A percentile compares a stretch with the other conserved stretches of the same genome.
These are phyloP conservation scores for Rhizomucor pusillus DNA, from an alignment of 371 early-diverging fungal genomes.

Conservation along the genomic window DNA sequence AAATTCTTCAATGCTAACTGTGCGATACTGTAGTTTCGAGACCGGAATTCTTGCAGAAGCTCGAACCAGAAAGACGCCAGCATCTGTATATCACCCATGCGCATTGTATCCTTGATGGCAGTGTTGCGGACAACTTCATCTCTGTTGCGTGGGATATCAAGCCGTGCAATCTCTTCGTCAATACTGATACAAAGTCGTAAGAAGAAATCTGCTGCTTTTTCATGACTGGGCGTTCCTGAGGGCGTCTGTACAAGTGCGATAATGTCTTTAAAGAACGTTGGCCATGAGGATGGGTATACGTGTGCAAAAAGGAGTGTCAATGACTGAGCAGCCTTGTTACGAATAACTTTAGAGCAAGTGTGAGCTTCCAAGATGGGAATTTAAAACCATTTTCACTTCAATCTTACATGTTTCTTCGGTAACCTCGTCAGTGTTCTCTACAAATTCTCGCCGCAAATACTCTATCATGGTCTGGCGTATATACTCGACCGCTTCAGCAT, in stretches of 20 bases:
- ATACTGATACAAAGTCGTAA: constrained; percentile 78
- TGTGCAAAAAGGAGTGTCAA: constrained; percentile 81
- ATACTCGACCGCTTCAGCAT: constrained; percentile 52
- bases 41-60: constrained; percentile 55
- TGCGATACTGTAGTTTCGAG: constrained; percentile 54
- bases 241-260: constrained; percentile 61
- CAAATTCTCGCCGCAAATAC: constrained; percentile 64
- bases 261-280: constrained; percentile 84
- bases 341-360: constrained; percentile 51
- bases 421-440: constrained; percentile 43
- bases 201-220: constrained; percentile 75
- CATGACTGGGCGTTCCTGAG: constrained; percentile 37
- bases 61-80: constrained; percentile 82
- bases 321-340: constrained; percentile 86
- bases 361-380: no score
- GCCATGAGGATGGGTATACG: constrained; percentile 86
- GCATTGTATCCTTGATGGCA: constrained; percentile 90
- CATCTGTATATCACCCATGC: constrained; percentile 74
- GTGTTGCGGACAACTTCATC: constrained; percentile 77
- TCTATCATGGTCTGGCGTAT: constrained; percentile 73
- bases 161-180: constrained; percentile 89
- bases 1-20: constrained; percentile 63
- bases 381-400: no score
- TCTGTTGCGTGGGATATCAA: constrained; percentile 68
- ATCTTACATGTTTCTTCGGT: constrained; percentile 57